Base-by-base conservation (phyloP, 2,329 filamentous ascomycete genomes). In the Arthrobotrys sphaeroides region DNA sequence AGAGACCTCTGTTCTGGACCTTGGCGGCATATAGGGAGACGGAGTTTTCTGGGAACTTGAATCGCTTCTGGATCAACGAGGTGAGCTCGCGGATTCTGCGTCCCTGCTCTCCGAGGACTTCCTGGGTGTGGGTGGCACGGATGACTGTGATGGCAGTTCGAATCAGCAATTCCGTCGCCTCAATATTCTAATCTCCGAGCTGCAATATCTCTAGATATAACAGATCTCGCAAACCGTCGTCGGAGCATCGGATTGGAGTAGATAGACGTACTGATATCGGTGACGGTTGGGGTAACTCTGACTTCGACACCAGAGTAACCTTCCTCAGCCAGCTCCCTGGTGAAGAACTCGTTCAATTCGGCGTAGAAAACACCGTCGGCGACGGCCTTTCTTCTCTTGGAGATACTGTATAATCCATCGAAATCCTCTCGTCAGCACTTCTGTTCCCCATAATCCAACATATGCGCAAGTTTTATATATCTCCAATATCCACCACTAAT, bases 331-430 rank as follows among this genome's bases (percentile, higher is more conserved):
- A 99, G 89, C 88, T 99, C 95, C 86, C 95, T 94, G 90, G 98
- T 95, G 93, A 99, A 99, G 91, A 99, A 99, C 89, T 99, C 95
- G 91, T 99, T 99, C 86, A 99, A 88, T 88, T 99, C 95, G 88
- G 95, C 95, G 87, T 97, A 99, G 92, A 99, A 99, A 84, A 99
- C 95, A 90, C 95, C 95, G 87, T 99, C 95, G 82, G 91, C 92
- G 84, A 94, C 91, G 88, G 94, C 94, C 90, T 94, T 79, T 77
- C 77, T 78, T 73, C 78, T 79, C 77, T 80, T 80, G 59, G 79
- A 80, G 68, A 80, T 80, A 75, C 72, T 75, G 59, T 65, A 75
- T 57, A n/a, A 31, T 45, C 43, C 55, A 68, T 43, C n/a, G 28
- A 65, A 47, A 57, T 20, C 57, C 33, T 49, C n/a, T 66, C 72